phyloP scores from a whole-genome alignment of 2,329 filamentous ascomycete species.

The Samsoniella hepiali region DNA sequence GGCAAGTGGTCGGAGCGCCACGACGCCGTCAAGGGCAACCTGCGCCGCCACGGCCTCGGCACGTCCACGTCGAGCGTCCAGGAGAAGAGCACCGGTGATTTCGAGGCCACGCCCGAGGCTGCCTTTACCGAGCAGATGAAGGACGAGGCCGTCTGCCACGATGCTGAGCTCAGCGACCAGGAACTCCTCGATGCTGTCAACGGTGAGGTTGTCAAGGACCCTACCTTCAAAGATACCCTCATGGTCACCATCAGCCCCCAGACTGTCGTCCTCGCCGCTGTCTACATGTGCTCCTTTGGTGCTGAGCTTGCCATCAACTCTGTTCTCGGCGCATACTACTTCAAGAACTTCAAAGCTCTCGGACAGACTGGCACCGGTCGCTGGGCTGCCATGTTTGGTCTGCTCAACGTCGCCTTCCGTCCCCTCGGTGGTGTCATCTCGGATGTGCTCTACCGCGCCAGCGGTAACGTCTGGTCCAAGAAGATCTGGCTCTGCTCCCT shows the following conservation, averaged over 20 bases:
- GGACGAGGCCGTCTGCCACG: constrained; percentile 30
- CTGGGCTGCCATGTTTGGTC: constrained; percentile 71
- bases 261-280: constrained; percentile 51
- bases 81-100: background rate
- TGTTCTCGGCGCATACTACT: constrained; percentile 57
- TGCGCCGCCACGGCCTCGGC: constrained; percentile 43
- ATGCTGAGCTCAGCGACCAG: constrained; percentile 33
- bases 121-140: background rate
- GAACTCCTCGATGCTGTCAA: constrained; percentile 53
- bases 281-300: constrained; percentile 62
- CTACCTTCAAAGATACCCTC: constrained; percentile 49
- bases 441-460: constrained; percentile 46
- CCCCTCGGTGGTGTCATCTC: constrained; percentile 60
- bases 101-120: background rate
- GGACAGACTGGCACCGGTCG: constrained; percentile 55
- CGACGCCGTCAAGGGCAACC: constrained; percentile 52
- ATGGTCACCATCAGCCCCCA: constrained; percentile 49
- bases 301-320: constrained; percentile 62
- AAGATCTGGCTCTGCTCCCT: constrained; percentile 33
- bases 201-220: constrained; percentile 52
- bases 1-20: constrained; percentile 77
- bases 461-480: constrained; percentile 23
- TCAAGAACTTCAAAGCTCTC: constrained; percentile 55
- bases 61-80: background rate
- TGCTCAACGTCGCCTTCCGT: constrained; percentile 66